Conservation (phyloP, 2,329 filamentous ascomycete species). For the Aureobasidium sp. region DNA sequence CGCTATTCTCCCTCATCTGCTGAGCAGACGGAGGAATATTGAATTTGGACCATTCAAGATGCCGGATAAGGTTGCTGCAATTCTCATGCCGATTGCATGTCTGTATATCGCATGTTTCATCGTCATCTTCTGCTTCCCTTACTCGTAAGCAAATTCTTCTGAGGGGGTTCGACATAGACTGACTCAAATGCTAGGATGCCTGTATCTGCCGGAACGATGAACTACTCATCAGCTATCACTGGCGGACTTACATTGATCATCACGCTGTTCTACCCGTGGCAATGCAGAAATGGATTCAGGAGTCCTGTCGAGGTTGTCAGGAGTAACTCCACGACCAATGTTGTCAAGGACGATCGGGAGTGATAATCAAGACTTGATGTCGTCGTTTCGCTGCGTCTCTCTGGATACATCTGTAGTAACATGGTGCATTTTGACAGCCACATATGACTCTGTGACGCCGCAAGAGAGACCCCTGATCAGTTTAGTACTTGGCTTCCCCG, state of each 20-base stretch:
- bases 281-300: constrained; percentile 28
- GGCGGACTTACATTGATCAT: constrained; percentile 32
- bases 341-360: constrained; percentile 8
- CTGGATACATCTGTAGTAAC: not conserved
- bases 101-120: constrained; percentile 53
- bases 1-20: constrained; percentile 48
- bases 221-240: constrained; percentile 34
- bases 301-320: constrained; percentile 24
- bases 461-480: not conserved
- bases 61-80: constrained; percentile 39
- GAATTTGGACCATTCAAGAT: constrained; percentile 53
- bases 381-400: not conserved
- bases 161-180: not conserved
- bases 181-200: constrained; percentile 16
- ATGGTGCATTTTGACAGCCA: not conserved
- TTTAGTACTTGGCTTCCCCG: no score
- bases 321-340: not conserved
- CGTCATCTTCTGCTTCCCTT: constrained; percentile 55
- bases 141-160: constrained; percentile 20
- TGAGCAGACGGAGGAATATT: constrained; percentile 35
- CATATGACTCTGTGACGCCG: not conserved
- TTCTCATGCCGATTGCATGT: constrained; percentile 45
- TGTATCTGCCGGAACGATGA: constrained; percentile 32
- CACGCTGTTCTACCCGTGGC: constrained; percentile 25
- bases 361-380: not conserved